Conservation (phyloP, 768 basidiomycete genomes). For the Sarcomyxa edulis region DNA sequence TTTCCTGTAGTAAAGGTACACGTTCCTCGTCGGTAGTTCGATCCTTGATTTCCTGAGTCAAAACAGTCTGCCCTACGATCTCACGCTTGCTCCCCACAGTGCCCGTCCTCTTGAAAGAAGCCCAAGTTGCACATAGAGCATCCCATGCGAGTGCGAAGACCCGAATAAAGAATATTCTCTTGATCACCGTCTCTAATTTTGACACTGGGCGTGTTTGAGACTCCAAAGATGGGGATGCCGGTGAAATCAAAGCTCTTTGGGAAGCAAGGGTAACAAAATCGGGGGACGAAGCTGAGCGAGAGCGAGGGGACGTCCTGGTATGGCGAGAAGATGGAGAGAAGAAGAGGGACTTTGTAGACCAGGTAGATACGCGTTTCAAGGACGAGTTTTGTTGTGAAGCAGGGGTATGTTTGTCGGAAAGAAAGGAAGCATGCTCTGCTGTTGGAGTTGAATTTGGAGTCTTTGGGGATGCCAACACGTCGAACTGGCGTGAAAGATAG, state of each 20-base stretch:
- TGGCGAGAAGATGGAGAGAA: conserved; percentile 29
- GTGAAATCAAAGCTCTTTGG: conserved; percentile 18
- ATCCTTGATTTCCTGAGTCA: too few relatives aligned
- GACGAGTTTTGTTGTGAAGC: conserved; percentile 15
- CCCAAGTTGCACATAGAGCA: conserved; percentile 57
- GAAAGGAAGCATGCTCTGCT: conserved; percentile 26
- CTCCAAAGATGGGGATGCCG: conserved; percentile 20
- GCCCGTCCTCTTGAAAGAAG: conserved; percentile 27
- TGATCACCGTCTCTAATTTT: conserved; percentile 40
- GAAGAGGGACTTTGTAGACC: conserved; percentile 52
- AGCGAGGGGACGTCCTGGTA: conserved; percentile 33
- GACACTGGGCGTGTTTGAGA: conserved; percentile 22
- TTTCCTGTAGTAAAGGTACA: conserved; percentile 3
- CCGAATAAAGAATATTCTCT: conserved; percentile 67
- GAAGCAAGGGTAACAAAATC: conserved; percentile 36
- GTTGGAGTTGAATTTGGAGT: conserved; percentile 56
- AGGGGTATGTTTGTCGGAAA: conserved; percentile 13
- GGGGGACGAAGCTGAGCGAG: conserved; percentile 63
- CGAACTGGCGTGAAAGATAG: conserved; percentile 79
- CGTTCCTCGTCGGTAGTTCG: conserved; percentile 10
- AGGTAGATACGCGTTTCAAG: conserved; percentile 48
- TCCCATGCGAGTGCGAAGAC: conserved; percentile 68
- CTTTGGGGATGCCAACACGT: conserved; percentile 60
- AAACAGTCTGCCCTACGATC: too few relatives aligned
- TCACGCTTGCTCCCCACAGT: conserved; percentile 1